Evolutionary conservation across 164 flowering plant genomes (phyloP), one percentile per base, ranked within the genome.

Genomic region (Echeveria elegans): DNA sequence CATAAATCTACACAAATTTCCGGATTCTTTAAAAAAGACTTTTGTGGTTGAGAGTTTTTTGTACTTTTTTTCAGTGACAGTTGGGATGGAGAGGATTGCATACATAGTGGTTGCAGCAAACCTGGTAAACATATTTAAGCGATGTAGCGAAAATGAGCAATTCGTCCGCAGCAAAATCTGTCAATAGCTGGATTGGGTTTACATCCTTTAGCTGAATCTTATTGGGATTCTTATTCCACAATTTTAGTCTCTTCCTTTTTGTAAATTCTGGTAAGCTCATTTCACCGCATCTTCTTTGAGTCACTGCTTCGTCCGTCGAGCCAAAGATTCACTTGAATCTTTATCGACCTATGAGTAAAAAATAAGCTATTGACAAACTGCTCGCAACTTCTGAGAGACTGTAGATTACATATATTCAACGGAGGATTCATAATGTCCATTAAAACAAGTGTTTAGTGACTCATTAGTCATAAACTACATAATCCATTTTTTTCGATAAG

Each of bases 91-190:
- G 87, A 83, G 99, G 73, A 87, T 91, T 78, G 97, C 90, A 28
- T 94, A 82, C 85, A 94, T 91, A 78, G 99, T 97, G 74, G 97
- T 91, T 76, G 92, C 83, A 5, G 86, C 97, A 3, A 94, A 94
- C 71, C 70, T 94, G 37, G 97, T 94, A 60, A n/a, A 89, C 89
- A 0, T 94, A 94, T 70, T 81, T 94, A 0, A 89, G 96, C 0
- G 92, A 89, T 50, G 85, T 85, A 11, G 75, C 84, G 72, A 72
- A 85, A 50, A 73, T 89, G 86, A 88, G 86, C 81, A 94, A 83
- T 63, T 88, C 96, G 0, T 56, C 86, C 4, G 96, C 99, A 4
- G 99, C 97, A 1, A 89, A 89, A 73, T 81, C 80, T 5, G 96
- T 94, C 4, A 94, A 88, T 68, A 80, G 70, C 45, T 94, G 99